phyloP scores from a whole-genome alignment of 1,284 basidiomycete species.

The Moesziomyces aphidis region DNA sequence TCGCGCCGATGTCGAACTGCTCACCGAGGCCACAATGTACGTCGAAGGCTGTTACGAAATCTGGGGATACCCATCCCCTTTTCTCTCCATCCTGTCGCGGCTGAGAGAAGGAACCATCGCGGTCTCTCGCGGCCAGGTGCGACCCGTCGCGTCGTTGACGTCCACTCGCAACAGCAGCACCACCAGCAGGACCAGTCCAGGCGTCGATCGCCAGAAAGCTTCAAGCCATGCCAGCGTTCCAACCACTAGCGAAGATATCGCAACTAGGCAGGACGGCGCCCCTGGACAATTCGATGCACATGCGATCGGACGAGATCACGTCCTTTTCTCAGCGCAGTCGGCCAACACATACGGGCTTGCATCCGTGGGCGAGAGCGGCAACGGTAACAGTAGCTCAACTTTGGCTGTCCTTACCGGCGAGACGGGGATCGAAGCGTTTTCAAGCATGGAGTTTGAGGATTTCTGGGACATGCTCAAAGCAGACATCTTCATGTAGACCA shows the following conservation, averaged over 20 bases:
- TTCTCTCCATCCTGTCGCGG: constrained; percentile 6
- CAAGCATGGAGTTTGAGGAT: constrained; percentile 15
- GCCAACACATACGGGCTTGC: not conserved
- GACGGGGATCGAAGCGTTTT: constrained; percentile 3
- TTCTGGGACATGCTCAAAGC: constrained; percentile 20
- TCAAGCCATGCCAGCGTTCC: not conserved
- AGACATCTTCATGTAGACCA: constrained; percentile 16
- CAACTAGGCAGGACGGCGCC: not conserved
- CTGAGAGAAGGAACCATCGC: constrained; percentile 8
- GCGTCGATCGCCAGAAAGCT: not conserved
- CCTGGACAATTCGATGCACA: not conserved
- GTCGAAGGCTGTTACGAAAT: constrained; percentile 11
- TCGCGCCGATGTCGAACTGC: constrained; percentile 14
- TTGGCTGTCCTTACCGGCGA: not conserved
- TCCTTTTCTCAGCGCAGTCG: not conserved
- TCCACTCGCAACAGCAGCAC: not conserved
- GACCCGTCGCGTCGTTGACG: not conserved
- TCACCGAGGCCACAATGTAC: constrained; percentile 7
- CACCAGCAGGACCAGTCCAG: not conserved
- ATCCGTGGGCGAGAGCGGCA: not conserved
- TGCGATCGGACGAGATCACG: not conserved
- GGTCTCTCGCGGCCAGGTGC: constrained; percentile 6
- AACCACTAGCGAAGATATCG: not conserved
- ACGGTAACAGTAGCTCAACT: not conserved
- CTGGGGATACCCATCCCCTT: constrained; percentile 9